A percentile compares a stretch with the other conserved stretches of the same genome.
phyloP scores from a whole-genome alignment of 2,329 filamentous ascomycete species.

The Neonectria punicea region DNA sequence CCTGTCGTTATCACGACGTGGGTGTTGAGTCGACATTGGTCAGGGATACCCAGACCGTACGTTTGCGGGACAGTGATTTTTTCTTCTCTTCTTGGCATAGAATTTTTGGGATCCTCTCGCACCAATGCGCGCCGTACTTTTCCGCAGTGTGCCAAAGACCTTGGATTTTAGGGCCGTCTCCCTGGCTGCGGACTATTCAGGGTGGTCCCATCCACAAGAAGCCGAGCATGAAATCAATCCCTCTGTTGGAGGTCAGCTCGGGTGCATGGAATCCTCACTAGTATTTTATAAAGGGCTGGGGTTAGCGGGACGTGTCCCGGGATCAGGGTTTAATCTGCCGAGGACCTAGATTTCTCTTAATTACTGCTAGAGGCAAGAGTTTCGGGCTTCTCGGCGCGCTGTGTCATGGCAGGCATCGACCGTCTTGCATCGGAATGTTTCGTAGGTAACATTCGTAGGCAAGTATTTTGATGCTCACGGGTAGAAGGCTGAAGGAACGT shows the following conservation, averaged over 20 bases:
- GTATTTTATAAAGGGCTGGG: constrained; percentile 25
- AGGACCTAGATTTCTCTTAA: constrained; percentile 23
- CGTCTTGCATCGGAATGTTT: constrained; percentile 26
- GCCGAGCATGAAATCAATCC: constrained; percentile 19
- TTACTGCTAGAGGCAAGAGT: constrained; percentile 28
- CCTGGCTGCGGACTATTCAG: constrained; percentile 22
- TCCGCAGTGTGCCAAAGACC: constrained; percentile 16
- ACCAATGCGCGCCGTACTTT: constrained; percentile 23
- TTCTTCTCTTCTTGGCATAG: constrained; percentile 24
- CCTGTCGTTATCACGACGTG: constrained; percentile 32
- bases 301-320: constrained; percentile 16
- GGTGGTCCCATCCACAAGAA: constrained; percentile 26
- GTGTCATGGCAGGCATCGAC: constrained; percentile 27
- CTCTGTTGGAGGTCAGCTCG: constrained; percentile 26
- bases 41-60: constrained; percentile 43
- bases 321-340: constrained; percentile 28
- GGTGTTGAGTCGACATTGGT: constrained; percentile 28
- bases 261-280: constrained; percentile 31
- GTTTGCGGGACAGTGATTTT: constrained; percentile 34
- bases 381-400: constrained; percentile 29
- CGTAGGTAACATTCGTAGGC: constrained; percentile 19
- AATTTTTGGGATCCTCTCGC: constrained; percentile 15
- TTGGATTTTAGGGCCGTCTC: constrained; percentile 23
- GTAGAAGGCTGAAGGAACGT: constrained; percentile 17
- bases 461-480: constrained; percentile 22